Base-by-base conservation (phyloP, 2,329 filamentous ascomycete genomes). In the Diaporthe sp. region DNA sequence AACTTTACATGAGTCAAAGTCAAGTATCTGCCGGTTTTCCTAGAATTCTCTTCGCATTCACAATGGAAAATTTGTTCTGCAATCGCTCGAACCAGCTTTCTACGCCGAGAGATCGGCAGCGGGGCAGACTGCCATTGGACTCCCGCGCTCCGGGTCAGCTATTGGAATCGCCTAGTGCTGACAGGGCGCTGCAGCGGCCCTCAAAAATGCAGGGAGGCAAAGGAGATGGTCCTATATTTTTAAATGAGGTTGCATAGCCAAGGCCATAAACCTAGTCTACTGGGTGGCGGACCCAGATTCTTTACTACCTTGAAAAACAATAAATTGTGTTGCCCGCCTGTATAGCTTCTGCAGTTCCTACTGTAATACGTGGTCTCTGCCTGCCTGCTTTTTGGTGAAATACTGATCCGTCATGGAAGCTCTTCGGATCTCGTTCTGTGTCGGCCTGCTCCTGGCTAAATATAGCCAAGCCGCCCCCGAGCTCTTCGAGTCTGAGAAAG, bases 201-300 rank as follows among this genome's bases (percentile, higher is more conserved):
- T 68, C 42, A 28, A 68, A 38, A 68, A 15, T 68, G 35, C 13
- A 42, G 30, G 25, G 8, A 68, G 33, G 22, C 35, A 38, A 54
- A 22, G 47, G 15, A 25, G 35, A 9, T 25, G 13, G 45, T 22
- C 13, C 15, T 28, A 12, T 40, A 38, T 22, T 5, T 28, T 17
- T 47, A 54, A 68, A 68, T 54, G 64, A 68, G 64, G 64, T 68
- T 68, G 47, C 64, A 68, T 28, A 68, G 47, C 47, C 64, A 68
- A 68, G 64, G 33, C 64, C 1, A 25, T 28, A 8, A 42, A 22
- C 4, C 33, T 47, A 13, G 33, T 68, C 47, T 40, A 28, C 10
- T 25, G n/a, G 33, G 64, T 52, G 64, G 64, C 64, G 30, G 47
- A 68, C 22, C 33, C 33, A 28, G 47, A 38, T 22, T 28, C 8